Conservation (phyloP, 78 protist genomes). For the Dictyostelium citrinum region DNA sequence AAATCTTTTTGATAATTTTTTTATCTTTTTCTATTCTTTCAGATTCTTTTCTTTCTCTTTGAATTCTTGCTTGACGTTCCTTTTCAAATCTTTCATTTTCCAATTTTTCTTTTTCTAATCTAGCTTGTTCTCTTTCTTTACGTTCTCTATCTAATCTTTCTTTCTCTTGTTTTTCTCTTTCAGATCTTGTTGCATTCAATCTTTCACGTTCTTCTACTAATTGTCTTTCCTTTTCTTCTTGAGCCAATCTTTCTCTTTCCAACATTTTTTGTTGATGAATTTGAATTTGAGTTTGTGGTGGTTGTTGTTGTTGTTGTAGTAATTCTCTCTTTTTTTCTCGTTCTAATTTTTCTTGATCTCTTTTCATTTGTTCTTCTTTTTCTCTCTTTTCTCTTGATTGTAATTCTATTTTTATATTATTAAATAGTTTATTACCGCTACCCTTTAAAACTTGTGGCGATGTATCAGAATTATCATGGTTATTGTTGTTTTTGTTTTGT, state of each 20-base stretch:
- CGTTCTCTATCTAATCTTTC: neutral
- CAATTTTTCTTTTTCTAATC: neutral
- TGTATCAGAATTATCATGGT: neutral
- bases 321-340: constrained; percentile 5
- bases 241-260: neutral
- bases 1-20: constrained; percentile 66
- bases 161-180: neutral
- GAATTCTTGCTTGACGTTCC: neutral
- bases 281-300: neutral
- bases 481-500: neutral
- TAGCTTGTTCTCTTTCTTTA: neutral
- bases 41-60: neutral
- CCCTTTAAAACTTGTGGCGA: neutral
- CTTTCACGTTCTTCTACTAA: neutral
- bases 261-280: neutral
- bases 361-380: constrained; percentile 15
- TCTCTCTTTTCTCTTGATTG: neutral
- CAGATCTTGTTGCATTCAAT: neutral
- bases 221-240: neutral
- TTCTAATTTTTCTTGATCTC: neutral
- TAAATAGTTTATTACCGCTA: neutral
- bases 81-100: neutral
- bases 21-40: constrained; percentile 1
- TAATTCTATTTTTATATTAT: neutral
- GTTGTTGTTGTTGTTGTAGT: neutral